Base-by-base conservation (phyloP, 768 basidiomycete genomes). In the Lactarius indigo region DNA sequence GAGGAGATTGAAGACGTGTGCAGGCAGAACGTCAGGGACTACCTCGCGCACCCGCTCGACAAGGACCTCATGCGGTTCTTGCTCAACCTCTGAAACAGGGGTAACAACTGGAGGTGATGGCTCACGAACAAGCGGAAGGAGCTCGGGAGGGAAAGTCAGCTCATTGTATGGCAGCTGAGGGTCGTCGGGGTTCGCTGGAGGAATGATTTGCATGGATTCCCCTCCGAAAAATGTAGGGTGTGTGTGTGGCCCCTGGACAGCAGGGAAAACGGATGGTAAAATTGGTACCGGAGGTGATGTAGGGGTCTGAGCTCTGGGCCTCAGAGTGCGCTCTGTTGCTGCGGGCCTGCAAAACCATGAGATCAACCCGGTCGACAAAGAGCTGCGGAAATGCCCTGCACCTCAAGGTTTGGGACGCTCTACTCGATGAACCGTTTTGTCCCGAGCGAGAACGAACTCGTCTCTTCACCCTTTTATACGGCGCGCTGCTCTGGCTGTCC, bases 21-120 rank as follows among this genome's bases (percentile, higher is more conserved):
- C 70, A 0, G 87, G 85, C 26, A 83, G 79, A 28, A 91, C 87
- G 70, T 91, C 88, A 0, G 91, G 91, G 15, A 91, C 74, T 55
- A 92, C 83, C 71, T 90, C 88, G 42, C 89, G 77, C 35, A 91
- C 79, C 50, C 80, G 84, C 1, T 83, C 80, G 35, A 88, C 66
- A 54, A 72, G 75, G 20, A 39, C 70, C 56, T 77, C 77, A n/a
- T 63, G 54, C 5, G 58, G 13, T 18, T 63, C 65, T 64, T 61
- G 54, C 33, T 31, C 33, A 26, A 41, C 39, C 28, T 62, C 63
- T n/a, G 30, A 13, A 12, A 28, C 13, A 12, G n/a, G 30, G 17
- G 39, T 7, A 17, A 30, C 8, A n/a, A 26, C 47, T 58, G 35
- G 28, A 9, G 35, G 61, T 18, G 37, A 33, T 55, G 41, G 44